Percentiles rank a stretch among this genome's conserved stretches.
These are phyloP conservation scores for Rhinocladiella similis DNA, from an alignment of 2,329 filamentous ascomycete genomes.

Conservation along the genomic window DNA sequence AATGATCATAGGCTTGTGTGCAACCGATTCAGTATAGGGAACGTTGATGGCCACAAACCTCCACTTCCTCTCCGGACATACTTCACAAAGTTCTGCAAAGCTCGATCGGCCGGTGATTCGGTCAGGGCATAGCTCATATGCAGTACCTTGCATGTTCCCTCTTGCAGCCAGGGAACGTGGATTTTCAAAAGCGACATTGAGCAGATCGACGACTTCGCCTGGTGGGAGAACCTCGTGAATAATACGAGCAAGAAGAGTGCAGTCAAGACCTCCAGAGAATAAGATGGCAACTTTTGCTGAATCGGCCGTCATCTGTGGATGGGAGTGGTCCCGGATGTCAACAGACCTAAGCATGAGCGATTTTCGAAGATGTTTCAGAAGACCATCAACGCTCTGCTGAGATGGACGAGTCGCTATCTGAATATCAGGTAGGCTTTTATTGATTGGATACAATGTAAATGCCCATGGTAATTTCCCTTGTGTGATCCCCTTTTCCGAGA, in stretches of 20 bases:
- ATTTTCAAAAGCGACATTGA: slow-evolving; percentile 98
- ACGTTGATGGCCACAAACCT: slow-evolving; percentile 80
- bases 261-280: slow-evolving; percentile 94
- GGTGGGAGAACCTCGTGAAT: slow-evolving; percentile 72
- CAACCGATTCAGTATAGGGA: slow-evolving; percentile 71
- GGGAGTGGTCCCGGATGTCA: slow-evolving; percentile 24
- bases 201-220: slow-evolving; percentile 73
- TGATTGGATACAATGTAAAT: slow-evolving; percentile 4
- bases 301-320: slow-evolving; percentile 18
- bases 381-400: slow-evolving; percentile 9
- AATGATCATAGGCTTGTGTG: slow-evolving; percentile 69
- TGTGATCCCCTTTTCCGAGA: slow-evolving; percentile 4
- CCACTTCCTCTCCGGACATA: slow-evolving; percentile 74
- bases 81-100: slow-evolving; percentile 67
- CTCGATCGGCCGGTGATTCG: slow-evolving; percentile 81
- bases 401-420: slow-evolving; percentile 9
- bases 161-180: slow-evolving; percentile 65
- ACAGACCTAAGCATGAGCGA: slow-evolving; percentile 24
- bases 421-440: not conserved
- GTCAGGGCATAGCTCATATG: slow-evolving; percentile 86
- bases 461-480: slow-evolving; percentile 16
- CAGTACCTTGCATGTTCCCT: slow-evolving; percentile 41
- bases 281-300: slow-evolving; percentile 67
- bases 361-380: slow-evolving; percentile 15
- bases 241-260: slow-evolving; percentile 80